Evolutionary conservation across 139 green algal genomes (phyloP).

Genomic region (Asterochloris sp.): DNA sequence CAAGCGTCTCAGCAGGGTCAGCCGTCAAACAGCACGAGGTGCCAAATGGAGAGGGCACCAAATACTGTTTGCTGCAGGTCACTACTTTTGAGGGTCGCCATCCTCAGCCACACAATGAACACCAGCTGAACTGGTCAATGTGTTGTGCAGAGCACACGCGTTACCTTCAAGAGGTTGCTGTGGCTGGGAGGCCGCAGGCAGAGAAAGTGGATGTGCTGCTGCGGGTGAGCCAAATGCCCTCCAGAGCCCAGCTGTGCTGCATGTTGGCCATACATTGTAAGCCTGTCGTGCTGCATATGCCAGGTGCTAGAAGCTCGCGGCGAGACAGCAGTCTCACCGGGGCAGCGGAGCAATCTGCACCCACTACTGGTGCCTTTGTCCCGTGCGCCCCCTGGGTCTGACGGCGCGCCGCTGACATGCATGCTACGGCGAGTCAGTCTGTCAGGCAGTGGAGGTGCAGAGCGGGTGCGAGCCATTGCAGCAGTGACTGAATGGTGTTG

Average conservation of each 20-base stretch:
- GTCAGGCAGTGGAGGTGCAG: background rate
- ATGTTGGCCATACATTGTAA: too few relatives aligned
- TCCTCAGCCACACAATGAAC: too few relatives aligned
- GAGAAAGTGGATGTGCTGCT: conserved; percentile 13
- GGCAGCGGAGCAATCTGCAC: conserved; percentile 60
- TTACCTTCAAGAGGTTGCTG: conserved; percentile 18
- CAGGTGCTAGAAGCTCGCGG: conserved; percentile 66
- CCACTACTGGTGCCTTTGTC: conserved; percentile 68
- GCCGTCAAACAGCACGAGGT: too few relatives aligned
- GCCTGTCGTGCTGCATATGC: background rate
- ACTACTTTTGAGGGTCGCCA: too few relatives aligned
- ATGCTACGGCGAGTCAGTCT: background rate
- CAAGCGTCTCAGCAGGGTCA: too few relatives aligned
- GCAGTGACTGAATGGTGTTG: background rate
- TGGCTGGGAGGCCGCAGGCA: background rate
- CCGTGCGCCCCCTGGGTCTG: background rate
- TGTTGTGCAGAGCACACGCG: conserved; percentile 15
- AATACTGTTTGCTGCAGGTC: too few relatives aligned
- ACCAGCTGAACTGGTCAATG: too few relatives aligned
- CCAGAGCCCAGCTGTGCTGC: too few relatives aligned
- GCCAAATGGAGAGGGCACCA: too few relatives aligned
- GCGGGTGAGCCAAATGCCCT: conserved; percentile 1
- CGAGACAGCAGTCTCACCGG: conserved; percentile 40
- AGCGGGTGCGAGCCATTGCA: background rate
- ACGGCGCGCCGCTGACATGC: background rate